A percentile compares a stretch with the other conserved stretches of the same genome.
phyloP scores from a whole-genome alignment of 2,329 filamentous ascomycete species.

The Neonectria punicea region DNA sequence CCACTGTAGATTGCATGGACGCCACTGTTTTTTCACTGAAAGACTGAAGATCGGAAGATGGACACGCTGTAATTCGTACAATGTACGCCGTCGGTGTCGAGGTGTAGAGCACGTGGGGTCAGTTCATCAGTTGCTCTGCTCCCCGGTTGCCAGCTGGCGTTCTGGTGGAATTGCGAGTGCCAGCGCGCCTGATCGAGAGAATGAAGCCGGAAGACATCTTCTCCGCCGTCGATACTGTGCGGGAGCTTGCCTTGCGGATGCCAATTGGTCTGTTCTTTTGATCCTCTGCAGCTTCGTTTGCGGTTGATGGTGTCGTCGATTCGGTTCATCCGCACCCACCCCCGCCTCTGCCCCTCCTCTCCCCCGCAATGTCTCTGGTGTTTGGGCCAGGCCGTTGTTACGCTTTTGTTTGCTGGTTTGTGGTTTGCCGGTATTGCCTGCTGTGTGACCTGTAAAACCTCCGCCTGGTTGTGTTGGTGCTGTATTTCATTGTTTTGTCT shows the following conservation, averaged over 20 bases:
- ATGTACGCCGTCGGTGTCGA: not conserved
- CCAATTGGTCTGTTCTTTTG: slow-evolving; percentile 2
- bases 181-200: not conserved
- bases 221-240: not conserved
- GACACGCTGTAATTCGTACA: not conserved
- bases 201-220: not conserved
- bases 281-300: slow-evolving; percentile 6
- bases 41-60: not conserved
- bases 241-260: not conserved
- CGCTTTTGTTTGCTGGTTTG: not conserved
- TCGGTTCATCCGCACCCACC: slow-evolving; percentile 3
- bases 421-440: not conserved
- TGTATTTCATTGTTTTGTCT: slow-evolving; percentile 1
- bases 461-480: not conserved
- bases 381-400: slow-evolving; percentile 2
- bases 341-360: slow-evolving; percentile 5
- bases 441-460: not conserved
- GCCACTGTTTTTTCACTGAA: not conserved
- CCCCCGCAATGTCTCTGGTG: slow-evolving; percentile 22
- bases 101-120: slow-evolving; percentile 26
- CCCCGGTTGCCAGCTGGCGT: not conserved
- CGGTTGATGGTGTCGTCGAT: slow-evolving; percentile 13
- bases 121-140: not conserved
- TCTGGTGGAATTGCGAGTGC: slow-evolving; percentile 5
- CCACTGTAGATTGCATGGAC: slow-evolving; percentile 7